These are phyloP conservation scores for Coniosporium tulheliwenetii DNA, from an alignment of 2,329 filamentous ascomycete genomes.

Conservation along the genomic window DNA sequence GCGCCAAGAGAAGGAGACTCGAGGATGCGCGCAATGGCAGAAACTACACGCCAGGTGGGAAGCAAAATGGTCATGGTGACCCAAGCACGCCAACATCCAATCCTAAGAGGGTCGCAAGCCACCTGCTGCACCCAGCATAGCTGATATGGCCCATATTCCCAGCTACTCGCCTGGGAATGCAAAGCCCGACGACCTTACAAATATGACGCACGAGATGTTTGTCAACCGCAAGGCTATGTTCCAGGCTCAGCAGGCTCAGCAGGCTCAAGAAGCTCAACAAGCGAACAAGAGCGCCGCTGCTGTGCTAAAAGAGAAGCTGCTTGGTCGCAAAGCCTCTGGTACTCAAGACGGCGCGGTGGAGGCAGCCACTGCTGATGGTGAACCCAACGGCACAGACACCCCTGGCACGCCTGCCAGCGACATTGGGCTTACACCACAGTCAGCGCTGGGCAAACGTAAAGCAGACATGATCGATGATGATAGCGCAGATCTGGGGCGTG, in stretches of 20 bases:
- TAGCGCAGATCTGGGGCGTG: conserved; percentile 42
- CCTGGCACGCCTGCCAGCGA: conserved; percentile 6
- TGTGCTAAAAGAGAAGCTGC: conserved; percentile 66
- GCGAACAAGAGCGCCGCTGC: conserved; percentile 85
- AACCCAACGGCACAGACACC: conserved; percentile 9
- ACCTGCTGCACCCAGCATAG: conserved; percentile 18
- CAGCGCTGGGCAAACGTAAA: conserved; percentile 60
- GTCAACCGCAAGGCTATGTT: conserved; percentile 54
- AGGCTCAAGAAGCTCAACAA: too few relatives aligned
- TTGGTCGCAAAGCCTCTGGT: conserved; percentile 15
- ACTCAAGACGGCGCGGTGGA: conserved; percentile 12
- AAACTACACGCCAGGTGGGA: conserved; percentile 13
- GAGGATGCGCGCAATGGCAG: conserved; percentile 40
- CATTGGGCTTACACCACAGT: conserved; percentile 25
- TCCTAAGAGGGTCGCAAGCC: conserved; percentile 12
- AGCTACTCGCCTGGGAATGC: conserved; percentile 38
- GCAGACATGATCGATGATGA: conserved; percentile 49
- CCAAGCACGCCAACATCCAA: conserved; percentile 12
- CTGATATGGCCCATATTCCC: conserved; percentile 32
- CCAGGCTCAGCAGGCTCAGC: conserved; percentile 51
- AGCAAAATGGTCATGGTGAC: conserved; percentile 7
- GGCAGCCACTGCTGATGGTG: conserved; percentile 11
- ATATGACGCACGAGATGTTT: conserved; percentile 75
- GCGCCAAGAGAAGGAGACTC: conserved; percentile 61
- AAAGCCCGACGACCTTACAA: conserved; percentile 35